Evolutionary conservation across 2,329 filamentous ascomycete genomes (phyloP).

Genomic region (Claviceps paspali): DNA sequence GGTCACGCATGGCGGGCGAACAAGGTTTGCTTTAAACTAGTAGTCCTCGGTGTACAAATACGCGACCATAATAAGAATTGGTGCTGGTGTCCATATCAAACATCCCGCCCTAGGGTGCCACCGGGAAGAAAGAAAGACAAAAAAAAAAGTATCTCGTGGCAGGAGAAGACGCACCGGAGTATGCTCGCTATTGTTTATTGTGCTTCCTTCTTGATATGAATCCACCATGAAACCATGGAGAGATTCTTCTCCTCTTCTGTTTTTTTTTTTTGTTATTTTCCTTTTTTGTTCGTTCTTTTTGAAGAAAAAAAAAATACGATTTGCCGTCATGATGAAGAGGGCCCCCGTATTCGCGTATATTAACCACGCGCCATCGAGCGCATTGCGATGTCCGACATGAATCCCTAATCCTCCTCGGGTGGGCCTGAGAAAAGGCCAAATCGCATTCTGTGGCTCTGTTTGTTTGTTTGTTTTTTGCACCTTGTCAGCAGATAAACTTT

Average conservation of each 20-base stretch:
- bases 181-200: conserved; percentile 21
- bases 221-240: conserved; percentile 1
- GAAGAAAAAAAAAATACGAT: no score
- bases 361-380: conserved; percentile 2
- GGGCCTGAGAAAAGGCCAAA: conserved; percentile 58
- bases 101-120: conserved; percentile 12
- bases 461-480: no score
- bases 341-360: background rate
- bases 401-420: conserved; percentile 37
- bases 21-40: conserved; percentile 2
- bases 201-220: conserved; percentile 6
- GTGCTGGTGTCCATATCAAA: conserved; percentile 16
- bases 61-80: conserved; percentile 7
- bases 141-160: conserved; percentile 13
- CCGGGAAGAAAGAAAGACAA: conserved; percentile 10
- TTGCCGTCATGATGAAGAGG: background rate
- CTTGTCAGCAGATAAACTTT: conserved; percentile 10
- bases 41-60: conserved; percentile 1
- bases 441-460: conserved; percentile 61
- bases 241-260: conserved; percentile 3
- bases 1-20: no score
- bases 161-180: conserved; percentile 16
- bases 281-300: background rate
- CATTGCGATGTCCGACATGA: conserved; percentile 3
- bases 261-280: conserved; percentile 1